These are phyloP conservation scores for Candida nanaspora DNA, from an alignment of 805 yeast species.

Conservation along the genomic window DNA sequence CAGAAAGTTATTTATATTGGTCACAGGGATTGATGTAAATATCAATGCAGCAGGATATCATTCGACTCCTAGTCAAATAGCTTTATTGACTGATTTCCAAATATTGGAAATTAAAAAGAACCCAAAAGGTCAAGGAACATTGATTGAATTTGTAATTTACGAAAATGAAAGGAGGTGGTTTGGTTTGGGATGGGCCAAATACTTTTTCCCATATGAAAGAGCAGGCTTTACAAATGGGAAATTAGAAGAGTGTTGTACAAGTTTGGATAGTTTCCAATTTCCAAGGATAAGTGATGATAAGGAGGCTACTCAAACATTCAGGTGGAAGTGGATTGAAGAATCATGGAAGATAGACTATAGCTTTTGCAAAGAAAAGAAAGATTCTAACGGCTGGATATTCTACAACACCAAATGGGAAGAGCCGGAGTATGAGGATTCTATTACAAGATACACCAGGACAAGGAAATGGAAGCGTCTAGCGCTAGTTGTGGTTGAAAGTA, in stretches of 20 bases:
- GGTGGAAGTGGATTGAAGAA: conserved; percentile 54
- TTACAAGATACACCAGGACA: conserved; percentile 43
- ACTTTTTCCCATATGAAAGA: conserved; percentile 45
- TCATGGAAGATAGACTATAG: conserved; percentile 41
- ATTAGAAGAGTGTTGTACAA: conserved; percentile 20
- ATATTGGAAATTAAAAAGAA: not conserved
- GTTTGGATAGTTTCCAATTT: conserved; percentile 33
- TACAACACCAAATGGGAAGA: conserved; percentile 45
- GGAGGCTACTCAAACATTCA: conserved; percentile 21
- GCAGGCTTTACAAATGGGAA: conserved; percentile 38
- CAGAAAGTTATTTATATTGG: conserved; percentile 28
- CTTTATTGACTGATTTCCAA: not conserved
- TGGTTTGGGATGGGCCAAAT: conserved; percentile 52
- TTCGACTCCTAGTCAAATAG: too few species aligned
- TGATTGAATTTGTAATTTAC: conserved; percentile 41
- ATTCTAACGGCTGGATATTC: conserved; percentile 46
- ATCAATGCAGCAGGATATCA: not conserved
- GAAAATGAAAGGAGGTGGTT: conserved; percentile 60
- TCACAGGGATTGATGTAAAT: conserved; percentile 32
- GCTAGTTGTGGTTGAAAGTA: conserved; percentile 5
- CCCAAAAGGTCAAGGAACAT: conserved; percentile 27
- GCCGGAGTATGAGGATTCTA: conserved; percentile 34
- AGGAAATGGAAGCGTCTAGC: conserved; percentile 47
- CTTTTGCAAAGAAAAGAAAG: conserved; percentile 26
- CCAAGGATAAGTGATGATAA: conserved; percentile 26